A percentile compares a stretch with the other conserved stretches of the same genome.
Conservation (phyloP, 1,284 basidiomycete genomes). For the Puccinia coronata region DNA sequence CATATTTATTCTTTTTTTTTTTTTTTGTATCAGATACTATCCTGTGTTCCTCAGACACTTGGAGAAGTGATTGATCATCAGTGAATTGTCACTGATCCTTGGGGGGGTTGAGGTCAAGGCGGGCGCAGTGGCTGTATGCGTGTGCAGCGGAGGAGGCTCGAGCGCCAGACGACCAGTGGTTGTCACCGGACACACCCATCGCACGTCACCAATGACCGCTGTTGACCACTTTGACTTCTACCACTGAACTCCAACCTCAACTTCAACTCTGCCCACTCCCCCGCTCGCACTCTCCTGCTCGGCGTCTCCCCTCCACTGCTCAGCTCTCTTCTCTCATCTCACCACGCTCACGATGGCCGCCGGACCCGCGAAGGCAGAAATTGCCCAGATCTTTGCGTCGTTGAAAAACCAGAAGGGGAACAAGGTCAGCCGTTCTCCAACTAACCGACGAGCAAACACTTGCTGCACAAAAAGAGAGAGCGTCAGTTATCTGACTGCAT, state of each 20-base stretch:
- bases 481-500: not conserved
- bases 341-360: not conserved
- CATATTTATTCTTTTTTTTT: too few species aligned
- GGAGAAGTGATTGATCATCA: too few species aligned
- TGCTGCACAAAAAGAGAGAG: too few species aligned
- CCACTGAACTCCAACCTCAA: not conserved
- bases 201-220: not conserved
- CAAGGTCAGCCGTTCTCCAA: conserved; percentile 18
- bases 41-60: too few species aligned
- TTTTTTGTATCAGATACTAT: too few species aligned
- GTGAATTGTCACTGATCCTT: too few species aligned
- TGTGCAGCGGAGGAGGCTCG: not conserved
- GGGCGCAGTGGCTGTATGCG: too few species aligned
- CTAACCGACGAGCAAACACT: too few species aligned
- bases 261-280: not conserved
- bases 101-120: too few species aligned
- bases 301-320: not conserved
- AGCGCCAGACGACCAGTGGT: not conserved
- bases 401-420: conserved; percentile 49
- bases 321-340: not conserved
- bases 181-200: not conserved
- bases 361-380: conserved; percentile 46
- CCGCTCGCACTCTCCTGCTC: not conserved
- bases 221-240: not conserved
- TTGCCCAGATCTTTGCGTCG: conserved; percentile 40